Evolutionary conservation across 176 grass and related monocot species (phyloP).

Genomic region (Aegilops bicornis): DNA sequence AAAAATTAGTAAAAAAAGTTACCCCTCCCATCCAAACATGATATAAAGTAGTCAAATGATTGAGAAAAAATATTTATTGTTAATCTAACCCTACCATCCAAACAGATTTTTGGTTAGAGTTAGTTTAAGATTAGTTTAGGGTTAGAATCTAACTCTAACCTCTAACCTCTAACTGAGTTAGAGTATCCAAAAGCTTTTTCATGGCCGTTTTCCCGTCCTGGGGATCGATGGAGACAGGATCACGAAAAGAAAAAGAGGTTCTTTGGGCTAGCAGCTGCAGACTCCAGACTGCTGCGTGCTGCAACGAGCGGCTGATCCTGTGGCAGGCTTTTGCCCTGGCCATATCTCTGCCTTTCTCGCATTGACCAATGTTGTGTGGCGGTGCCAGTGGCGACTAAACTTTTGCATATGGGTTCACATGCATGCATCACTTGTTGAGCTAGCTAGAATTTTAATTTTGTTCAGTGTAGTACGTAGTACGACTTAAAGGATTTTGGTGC

Average conservation of each 20-base stretch:
- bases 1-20: too few species aligned
- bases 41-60: too few species aligned
- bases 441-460: neutral
- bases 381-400: neutral
- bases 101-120: too few species aligned
- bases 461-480: neutral
- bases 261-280: neutral
- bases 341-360: slow-evolving; percentile 36
- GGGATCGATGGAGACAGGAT: slow-evolving; percentile 36
- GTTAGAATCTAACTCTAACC: too few species aligned
- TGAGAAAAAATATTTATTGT: too few species aligned
- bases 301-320: neutral
- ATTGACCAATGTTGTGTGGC: slow-evolving; percentile 10
- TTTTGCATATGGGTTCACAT: neutral
- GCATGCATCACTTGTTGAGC: neutral
- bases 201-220: neutral
- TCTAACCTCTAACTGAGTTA: too few species aligned
- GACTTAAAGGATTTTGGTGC: neutral
- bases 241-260: neutral
- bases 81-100: too few species aligned
- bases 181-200: too few species aligned
- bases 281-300: neutral
- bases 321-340: slow-evolving; percentile 17
- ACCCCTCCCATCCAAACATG: too few species aligned
- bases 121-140: too few species aligned